Base-by-base conservation (phyloP, 495 filamentous ascomycete species). In the Elaphomyces granulatus region DNA sequence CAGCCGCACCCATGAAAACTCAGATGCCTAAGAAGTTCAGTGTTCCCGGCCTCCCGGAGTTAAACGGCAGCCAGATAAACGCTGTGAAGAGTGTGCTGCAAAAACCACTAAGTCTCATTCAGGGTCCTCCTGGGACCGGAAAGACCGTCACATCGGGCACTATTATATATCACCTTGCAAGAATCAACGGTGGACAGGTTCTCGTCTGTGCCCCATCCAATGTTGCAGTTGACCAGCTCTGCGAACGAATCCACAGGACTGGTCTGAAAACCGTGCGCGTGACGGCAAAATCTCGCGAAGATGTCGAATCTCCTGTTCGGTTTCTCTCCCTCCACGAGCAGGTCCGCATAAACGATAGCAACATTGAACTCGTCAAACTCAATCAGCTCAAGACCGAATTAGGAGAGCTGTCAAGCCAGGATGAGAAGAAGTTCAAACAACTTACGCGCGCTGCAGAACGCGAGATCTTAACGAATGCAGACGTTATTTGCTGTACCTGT, bases 141-240 rank as follows among this genome's bases (percentile, higher is more conserved):
- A 99, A 99, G 67, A 99, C 90, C 0, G 90, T 99, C 37, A 99
- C 90, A n/a, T 96, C 92, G 15, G 90, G 92, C 15, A 99, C 90
- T 0, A 92, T 99, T 48, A 96, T 99, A 55, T 93, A 95, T 50
- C 90, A 99, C 54, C 73, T 99, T 43, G 80, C 84, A 45, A 99
- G 93, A 62, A 80, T 92, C 61, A 95, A 87, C 48, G 84, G 82
- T 38, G 87, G 87, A 34, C 92, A 94, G 50, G 87, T 96, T 16
- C 68, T 99, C 32, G 90, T 99, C 20, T 99, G 90, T 52, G 90
- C 90, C 21, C 90, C 90, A 2, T 99, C 90, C 32, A 99, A 99
- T 67, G 90, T 99, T 47, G 90, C 90, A 14, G 90, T 99, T 32
- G 90, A 99, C 52, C 90, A 99, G 56, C 80, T 99, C 32, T 96